These are phyloP conservation scores for Elsinoe perseae DNA, from an alignment of 2,329 filamentous ascomycete species.

Conservation along the genomic window DNA sequence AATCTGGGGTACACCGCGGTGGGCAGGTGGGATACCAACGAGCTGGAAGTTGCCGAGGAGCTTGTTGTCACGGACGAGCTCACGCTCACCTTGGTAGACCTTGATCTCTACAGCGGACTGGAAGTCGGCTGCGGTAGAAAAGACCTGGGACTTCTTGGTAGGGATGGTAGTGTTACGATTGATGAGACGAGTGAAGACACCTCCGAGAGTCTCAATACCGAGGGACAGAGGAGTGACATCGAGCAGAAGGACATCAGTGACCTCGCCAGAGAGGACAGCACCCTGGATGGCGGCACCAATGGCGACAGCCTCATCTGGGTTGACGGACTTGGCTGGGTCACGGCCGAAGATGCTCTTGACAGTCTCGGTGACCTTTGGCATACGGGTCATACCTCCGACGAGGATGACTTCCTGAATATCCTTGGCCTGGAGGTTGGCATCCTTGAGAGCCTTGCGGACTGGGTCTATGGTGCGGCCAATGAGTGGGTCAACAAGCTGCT, in stretches of 20 bases:
- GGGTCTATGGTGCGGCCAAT: conserved; percentile 82
- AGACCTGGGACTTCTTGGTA: conserved; percentile 98
- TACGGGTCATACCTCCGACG: conserved; percentile 98
- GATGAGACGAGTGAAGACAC: conserved; percentile 96
- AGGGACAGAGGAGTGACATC: conserved; percentile 94
- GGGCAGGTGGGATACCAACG: conserved; percentile 89
- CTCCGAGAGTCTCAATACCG: conserved; percentile 95
- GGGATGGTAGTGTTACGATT: conserved; percentile 99
- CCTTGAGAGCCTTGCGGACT: conserved; percentile 94
- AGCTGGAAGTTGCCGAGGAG: conserved; percentile 98
- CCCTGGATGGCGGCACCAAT: conserved; percentile 97
- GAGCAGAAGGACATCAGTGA: conserved; percentile 89
- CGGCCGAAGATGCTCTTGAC: conserved; percentile 96
- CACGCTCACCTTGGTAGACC: conserved; percentile 99
- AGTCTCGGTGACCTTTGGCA: conserved; percentile 95
- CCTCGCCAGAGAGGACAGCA: conserved; percentile 91
- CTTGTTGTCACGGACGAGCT: conserved; percentile 98
- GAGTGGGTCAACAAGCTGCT: conserved; percentile 83
- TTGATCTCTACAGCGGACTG: conserved; percentile 99
- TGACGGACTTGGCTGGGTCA: conserved; percentile 95
- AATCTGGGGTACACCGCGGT: conserved; percentile 91
- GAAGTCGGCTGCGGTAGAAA: conserved; percentile 96
- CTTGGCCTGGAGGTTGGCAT: conserved; percentile 81
- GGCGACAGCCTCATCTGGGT: conserved; percentile 95
- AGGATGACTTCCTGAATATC: conserved; percentile 97